phyloP scores from a whole-genome alignment of 1,284 basidiomycete genomes.

The Malassezia restricta region DNA sequence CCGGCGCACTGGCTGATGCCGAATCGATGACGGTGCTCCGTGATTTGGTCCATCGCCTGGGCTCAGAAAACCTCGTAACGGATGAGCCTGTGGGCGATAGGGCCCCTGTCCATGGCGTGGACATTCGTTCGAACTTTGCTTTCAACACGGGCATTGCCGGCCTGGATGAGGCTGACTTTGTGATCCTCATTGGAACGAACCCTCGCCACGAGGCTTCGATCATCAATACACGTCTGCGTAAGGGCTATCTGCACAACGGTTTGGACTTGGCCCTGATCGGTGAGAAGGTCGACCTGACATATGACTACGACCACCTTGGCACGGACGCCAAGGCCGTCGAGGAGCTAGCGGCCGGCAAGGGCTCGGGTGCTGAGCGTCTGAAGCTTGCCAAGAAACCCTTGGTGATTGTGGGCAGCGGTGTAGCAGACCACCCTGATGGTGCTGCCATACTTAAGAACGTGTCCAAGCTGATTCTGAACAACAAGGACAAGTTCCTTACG shows the following conservation, averaged over 20 bases:
- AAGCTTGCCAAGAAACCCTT: constrained; percentile 81
- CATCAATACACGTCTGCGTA: constrained; percentile 89
- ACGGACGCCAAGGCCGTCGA: constrained; percentile 64
- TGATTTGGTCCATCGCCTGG: constrained; percentile 82
- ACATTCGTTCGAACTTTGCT: constrained; percentile 88
- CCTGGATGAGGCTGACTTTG: constrained; percentile 79
- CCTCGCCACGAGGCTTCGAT: constrained; percentile 95
- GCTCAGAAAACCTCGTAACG: constrained; percentile 82
- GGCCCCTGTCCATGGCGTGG: constrained; percentile 64
- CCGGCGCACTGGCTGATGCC: constrained; percentile 82
- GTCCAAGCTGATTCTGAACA: constrained; percentile 63
- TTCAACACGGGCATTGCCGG: constrained; percentile 92
- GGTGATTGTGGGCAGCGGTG: constrained; percentile 79
- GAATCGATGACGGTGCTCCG: constrained; percentile 87
- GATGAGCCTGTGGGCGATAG: constrained; percentile 61
- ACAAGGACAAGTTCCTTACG: constrained; percentile 57
- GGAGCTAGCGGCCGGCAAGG: constrained; percentile 58
- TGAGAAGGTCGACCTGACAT: constrained; percentile 78
- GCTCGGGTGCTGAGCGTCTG: constrained; percentile 80
- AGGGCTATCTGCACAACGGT: constrained; percentile 74
- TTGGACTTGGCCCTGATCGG: constrained; percentile 82
- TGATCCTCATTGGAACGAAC: constrained; percentile 91
- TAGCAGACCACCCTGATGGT: constrained; percentile 77
- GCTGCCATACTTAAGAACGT: constrained; percentile 66
- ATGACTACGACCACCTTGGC: constrained; percentile 85